phyloP scores from a whole-genome alignment of 306 rosid species.

The Corylus americana region DNA sequence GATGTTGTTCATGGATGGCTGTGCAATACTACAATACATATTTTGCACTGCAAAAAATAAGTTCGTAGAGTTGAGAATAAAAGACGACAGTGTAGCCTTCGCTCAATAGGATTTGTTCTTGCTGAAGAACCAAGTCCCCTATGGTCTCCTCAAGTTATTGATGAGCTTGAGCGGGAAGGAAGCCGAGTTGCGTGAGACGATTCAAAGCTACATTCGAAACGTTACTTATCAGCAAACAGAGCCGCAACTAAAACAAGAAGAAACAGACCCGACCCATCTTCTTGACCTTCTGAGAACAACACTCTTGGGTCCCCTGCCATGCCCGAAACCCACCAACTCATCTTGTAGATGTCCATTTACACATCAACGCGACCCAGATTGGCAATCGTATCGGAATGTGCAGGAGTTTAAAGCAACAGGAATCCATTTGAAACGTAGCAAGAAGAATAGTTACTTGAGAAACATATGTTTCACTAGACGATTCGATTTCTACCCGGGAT shows the following conservation, averaged over 20 bases:
- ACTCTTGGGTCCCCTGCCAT: background rate
- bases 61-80: background rate
- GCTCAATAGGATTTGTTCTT: conserved; percentile 28
- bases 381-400: conserved; percentile 6
- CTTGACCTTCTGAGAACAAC: conserved; percentile 14
- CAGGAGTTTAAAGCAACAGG: conserved; percentile 22
- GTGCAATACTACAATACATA: conserved; percentile 10
- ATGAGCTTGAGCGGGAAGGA: background rate
- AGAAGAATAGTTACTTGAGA: background rate
- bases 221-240: too few species aligned
- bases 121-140: conserved; percentile 37
- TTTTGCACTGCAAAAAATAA: too few species aligned
- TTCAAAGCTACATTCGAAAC: background rate
- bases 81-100: background rate
- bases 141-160: conserved; percentile 13
- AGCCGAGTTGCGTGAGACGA: background rate
- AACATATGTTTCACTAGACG: background rate
- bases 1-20: conserved; percentile 30
- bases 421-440: background rate
- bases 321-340: too few species aligned
- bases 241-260: background rate
- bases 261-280: conserved; percentile 8
- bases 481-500: background rate
- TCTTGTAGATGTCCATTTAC: too few species aligned
- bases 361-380: too few species aligned